Evolutionary conservation across 495 filamentous ascomycete species (phyloP).

Genomic region (Jackrogersella minutella): DNA sequence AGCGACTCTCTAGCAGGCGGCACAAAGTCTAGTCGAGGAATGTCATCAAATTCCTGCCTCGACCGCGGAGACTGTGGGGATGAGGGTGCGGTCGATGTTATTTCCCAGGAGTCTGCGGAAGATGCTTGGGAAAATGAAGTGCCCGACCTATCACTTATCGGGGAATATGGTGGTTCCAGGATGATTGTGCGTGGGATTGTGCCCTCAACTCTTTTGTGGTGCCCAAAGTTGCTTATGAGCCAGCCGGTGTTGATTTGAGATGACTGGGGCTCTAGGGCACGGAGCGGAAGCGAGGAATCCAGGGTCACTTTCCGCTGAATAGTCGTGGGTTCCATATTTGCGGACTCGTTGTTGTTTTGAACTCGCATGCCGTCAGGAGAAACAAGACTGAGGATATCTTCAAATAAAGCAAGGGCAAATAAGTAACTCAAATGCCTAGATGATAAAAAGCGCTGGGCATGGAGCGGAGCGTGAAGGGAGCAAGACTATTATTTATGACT

Average conservation of each 20-base stretch:
- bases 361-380: slow-evolving; percentile 12
- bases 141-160: slow-evolving; percentile 27
- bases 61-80: slow-evolving; percentile 19
- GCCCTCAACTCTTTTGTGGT: not conserved
- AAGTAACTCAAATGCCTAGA: slow-evolving; percentile 3
- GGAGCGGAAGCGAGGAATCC: slow-evolving; percentile 7
- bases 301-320: not conserved
- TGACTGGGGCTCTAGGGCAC: slow-evolving; percentile 13
- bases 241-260: slow-evolving; percentile 8
- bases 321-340: slow-evolving; percentile 21
- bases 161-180: slow-evolving; percentile 18
- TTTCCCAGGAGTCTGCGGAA: slow-evolving; percentile 20
- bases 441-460: slow-evolving; percentile 3
- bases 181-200: not conserved
- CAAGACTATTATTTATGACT: slow-evolving; percentile 39
- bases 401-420: slow-evolving; percentile 20
- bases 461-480: slow-evolving; percentile 27
- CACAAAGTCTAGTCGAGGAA: slow-evolving; percentile 11
- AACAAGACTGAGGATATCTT: not conserved
- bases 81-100: slow-evolving; percentile 18
- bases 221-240: not conserved
- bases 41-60: slow-evolving; percentile 26
- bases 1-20: not conserved
- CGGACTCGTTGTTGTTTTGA: slow-evolving; percentile 22
- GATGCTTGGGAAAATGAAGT: slow-evolving; percentile 34